Evolutionary conservation across 2,329 filamentous ascomycete species (phyloP).

Genomic region (Ophioceras dolichostomum): DNA sequence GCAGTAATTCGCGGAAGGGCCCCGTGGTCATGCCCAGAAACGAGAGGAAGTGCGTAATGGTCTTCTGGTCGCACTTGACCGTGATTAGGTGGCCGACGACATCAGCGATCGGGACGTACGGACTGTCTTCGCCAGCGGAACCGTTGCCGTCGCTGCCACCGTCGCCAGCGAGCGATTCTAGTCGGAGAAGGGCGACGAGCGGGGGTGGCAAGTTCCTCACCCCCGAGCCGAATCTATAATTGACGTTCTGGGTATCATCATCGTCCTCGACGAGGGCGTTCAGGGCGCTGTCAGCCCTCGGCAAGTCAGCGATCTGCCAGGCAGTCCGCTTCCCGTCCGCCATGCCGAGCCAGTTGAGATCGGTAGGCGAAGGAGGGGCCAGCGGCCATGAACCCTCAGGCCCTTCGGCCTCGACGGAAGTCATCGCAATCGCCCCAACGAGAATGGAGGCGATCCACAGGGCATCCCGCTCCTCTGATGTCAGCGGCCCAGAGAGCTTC

Average conservation of each 20-base stretch:
- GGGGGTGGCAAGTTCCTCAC: conserved; percentile 14
- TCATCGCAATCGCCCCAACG: conserved; percentile 31
- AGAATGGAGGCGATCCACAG: conserved; percentile 34
- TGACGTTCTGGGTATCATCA: conserved; percentile 12
- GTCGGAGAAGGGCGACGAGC: conserved; percentile 8
- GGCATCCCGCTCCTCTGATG: conserved; percentile 28
- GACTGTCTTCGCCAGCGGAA: conserved; percentile 16
- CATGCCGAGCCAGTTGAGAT: conserved; percentile 47
- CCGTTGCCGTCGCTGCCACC: conserved; percentile 13
- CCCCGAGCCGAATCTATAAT: conserved; percentile 15
- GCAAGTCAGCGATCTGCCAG: conserved; percentile 36
- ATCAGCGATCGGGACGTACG: conserved; percentile 20
- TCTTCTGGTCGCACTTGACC: conserved; percentile 22
- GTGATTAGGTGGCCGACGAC: conserved; percentile 24
- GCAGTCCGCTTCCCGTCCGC: conserved; percentile 41
- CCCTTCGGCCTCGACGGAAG: conserved; percentile 25
- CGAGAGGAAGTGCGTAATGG: conserved; percentile 28
- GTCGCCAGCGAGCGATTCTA: too few species aligned
- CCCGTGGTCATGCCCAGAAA: conserved; percentile 33
- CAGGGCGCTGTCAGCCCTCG: conserved; percentile 34
- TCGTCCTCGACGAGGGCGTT: conserved; percentile 8
- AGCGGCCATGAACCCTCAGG: conserved; percentile 44
- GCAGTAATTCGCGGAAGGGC: conserved; percentile 30
- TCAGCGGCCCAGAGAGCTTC: conserved; percentile 21
- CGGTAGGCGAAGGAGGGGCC: conserved; percentile 22